A percentile compares a stretch with the other conserved stretches of the same genome.
phyloP scores from a whole-genome alignment of 768 basidiomycete genomes.

The Phanerodontia chrysosporium region DNA sequence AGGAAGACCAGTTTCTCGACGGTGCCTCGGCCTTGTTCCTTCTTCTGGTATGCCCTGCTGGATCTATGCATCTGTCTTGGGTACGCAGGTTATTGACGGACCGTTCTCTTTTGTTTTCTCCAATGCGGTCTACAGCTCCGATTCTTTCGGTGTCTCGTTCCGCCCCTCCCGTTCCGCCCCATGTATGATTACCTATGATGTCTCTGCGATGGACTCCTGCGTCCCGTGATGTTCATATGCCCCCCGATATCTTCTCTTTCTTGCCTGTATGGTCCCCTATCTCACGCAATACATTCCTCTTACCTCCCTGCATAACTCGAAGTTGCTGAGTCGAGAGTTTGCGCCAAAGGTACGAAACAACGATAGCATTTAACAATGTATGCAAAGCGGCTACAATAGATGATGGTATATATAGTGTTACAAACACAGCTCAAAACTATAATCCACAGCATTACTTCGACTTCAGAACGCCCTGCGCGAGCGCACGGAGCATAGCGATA shows the following conservation, averaged over 20 bases:
- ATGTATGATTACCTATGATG: constrained; percentile 9
- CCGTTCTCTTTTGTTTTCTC: not conserved
- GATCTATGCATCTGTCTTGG: not conserved
- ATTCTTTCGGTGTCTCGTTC: not conserved
- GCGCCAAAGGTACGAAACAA: not conserved
- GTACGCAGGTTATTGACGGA: constrained; percentile 1
- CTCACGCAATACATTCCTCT: not conserved
- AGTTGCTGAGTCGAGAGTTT: too few species aligned
- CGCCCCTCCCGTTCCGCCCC: not conserved
- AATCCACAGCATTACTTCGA: constrained; percentile 1
- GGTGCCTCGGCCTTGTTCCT: not conserved
- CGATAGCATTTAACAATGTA: not conserved
- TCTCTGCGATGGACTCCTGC: not conserved
- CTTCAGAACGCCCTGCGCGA: constrained; percentile 50
- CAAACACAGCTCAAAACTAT: not conserved
- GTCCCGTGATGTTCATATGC: constrained; percentile 2
- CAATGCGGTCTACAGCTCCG: not conserved
- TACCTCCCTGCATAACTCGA: not conserved
- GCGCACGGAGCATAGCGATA: constrained; percentile 59
- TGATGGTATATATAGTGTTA: constrained; percentile 5
- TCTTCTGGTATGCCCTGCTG: constrained; percentile 3
- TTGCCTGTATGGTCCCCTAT: not conserved
- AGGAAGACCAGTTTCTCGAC: not conserved
- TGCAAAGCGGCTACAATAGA: not conserved
- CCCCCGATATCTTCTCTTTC: not conserved